These are phyloP conservation scores for Neurospora tetrasperma DNA, from an alignment of 495 filamentous ascomycete genomes.

Conservation along the genomic window DNA sequence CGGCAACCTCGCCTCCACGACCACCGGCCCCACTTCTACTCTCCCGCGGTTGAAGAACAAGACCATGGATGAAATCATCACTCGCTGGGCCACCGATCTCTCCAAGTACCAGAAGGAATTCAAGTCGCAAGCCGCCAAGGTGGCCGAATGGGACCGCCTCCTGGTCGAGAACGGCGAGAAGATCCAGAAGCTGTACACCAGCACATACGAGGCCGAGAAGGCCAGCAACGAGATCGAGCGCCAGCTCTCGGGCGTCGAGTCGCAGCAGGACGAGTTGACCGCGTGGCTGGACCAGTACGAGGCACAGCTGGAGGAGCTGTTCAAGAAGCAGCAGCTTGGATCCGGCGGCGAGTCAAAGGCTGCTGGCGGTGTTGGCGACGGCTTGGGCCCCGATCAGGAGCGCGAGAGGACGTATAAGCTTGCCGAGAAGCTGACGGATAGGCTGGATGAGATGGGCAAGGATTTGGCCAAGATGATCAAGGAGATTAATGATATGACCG, in stretches of 20 bases:
- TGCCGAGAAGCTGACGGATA: constrained; percentile 81
- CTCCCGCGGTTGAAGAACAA: constrained; percentile 91
- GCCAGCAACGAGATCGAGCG: constrained; percentile 85
- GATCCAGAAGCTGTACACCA: constrained; percentile 77
- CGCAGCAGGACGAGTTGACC: constrained; percentile 80
- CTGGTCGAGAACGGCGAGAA: constrained; percentile 87
- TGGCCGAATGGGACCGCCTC: constrained; percentile 82
- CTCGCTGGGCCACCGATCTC: constrained; percentile 90
- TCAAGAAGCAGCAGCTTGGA: constrained; percentile 45
- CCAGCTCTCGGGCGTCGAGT: constrained; percentile 77
- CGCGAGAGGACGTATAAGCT: constrained; percentile 87
- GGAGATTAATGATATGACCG: constrained; percentile 83
- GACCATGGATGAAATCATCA: constrained; percentile 99
- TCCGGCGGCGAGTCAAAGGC: constrained; percentile 19
- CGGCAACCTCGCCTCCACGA: constrained; percentile 53
- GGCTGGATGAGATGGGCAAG: constrained; percentile 81
- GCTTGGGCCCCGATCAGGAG: constrained; percentile 85
- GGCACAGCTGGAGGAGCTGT: constrained; percentile 75
- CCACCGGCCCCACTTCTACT: constrained; percentile 64
- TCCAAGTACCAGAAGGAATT: constrained; percentile 95
- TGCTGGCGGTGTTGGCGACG: constrained; percentile 37
- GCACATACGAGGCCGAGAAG: constrained; percentile 82
- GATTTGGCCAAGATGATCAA: constrained; percentile 92
- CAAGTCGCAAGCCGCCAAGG: constrained; percentile 73
- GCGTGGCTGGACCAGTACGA: constrained; percentile 84